Evolutionary conservation across 139 green algal species (phyloP), one percentile per base, ranked within the genome.

Genomic region (Edaphochlamys debaryana): DNA sequence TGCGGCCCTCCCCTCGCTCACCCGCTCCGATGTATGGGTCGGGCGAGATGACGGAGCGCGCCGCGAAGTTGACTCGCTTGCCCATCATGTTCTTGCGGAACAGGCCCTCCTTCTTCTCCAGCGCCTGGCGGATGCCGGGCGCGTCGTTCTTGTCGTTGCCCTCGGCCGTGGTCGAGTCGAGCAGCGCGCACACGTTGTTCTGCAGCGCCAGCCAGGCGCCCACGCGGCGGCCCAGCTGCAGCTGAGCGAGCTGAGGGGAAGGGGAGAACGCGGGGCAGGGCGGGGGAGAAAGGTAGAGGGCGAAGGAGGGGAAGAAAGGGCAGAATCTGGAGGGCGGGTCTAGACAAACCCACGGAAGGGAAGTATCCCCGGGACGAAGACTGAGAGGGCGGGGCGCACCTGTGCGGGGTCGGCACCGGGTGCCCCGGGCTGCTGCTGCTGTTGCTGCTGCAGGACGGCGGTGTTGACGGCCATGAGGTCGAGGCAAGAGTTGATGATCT

Each of bases 51-150:
- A 99, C 97, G 27, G 96, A 98, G 20, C 97, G 92, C 38, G 93
- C 94, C 0, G 97, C 97, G 91, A 96, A 98, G 94, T 99, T 99
- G 79, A 99, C 97, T 4, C 97, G 93, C 93, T 99, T 99, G 80
- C 97, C 97, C 97, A 99, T 99, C 97, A 99, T 99, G 92, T 99
- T 97, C 90, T 98, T 99, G 63, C 97, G 92, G 91, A 99, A 99
- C 84, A 99, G 89, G 2, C 97, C 97, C 89, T 99, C 96, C 76
- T 82, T 82, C 92, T 99, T 98, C 90, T 99, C 96, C 83, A 99
- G 91, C 86, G 90, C 84, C 89, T 98, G 96, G 81, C 92, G 84
- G 37, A 98, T 95, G 71, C 70, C 80, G 36, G 41, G 60, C 80
- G 45, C 29, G 8, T 20, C 19, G 32, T 48, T 60, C 17, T 63